Base-by-base conservation (phyloP, 805 yeast species). In the Jamesozyma jinghongensis region DNA sequence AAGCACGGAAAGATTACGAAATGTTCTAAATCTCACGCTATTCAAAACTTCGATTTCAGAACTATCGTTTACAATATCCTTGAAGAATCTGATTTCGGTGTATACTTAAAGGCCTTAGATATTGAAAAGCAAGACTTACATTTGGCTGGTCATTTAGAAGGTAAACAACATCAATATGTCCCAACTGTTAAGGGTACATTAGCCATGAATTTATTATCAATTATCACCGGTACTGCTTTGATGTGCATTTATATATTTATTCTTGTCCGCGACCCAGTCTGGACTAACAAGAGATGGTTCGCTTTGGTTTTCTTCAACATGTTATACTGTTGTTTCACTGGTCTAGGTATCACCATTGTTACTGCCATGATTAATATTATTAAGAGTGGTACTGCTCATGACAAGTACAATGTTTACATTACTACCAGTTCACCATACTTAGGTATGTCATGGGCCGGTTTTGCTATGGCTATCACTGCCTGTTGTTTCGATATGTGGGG, bases 21-120 rank as follows among this genome's bases (percentile, higher is more conserved):
- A 1, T 61, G 65, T 42, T 47, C 51, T 19, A 44, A 44, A 18
- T 38, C 56, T 4, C 62, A 57, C 36, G 58, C 63, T 17, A 65
- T 61, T 19, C 66, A 61, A 48, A 44, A 56, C 37, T 45, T 61
- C 38, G 52, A 57, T 37, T 56, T 60, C 52, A 56, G 61, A 47
- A 40, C 44, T 5, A 58, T 59, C 38, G 49, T 60, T 32, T 60
- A 51, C 49, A 41, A 48, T n/a, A 57, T 57, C 35, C 39, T 61
- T 35, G 41, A 38, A 17, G 45, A 44, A 7, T 61, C 66, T 12
- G 58, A 58, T 17, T 56, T 59, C 38, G 42, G 46, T 7, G 63
- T 64, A 32, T 60, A 58, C 36, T 36, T 59, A 34, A 45, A 45
- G 14, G 63, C 62, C 19, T 41, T 61, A 43, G 45, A 49, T 26